A percentile compares a stretch with the other conserved stretches of the same genome.
Conservation (phyloP, 2,329 filamentous ascomycete species). For the Sporothrix luriei region DNA sequence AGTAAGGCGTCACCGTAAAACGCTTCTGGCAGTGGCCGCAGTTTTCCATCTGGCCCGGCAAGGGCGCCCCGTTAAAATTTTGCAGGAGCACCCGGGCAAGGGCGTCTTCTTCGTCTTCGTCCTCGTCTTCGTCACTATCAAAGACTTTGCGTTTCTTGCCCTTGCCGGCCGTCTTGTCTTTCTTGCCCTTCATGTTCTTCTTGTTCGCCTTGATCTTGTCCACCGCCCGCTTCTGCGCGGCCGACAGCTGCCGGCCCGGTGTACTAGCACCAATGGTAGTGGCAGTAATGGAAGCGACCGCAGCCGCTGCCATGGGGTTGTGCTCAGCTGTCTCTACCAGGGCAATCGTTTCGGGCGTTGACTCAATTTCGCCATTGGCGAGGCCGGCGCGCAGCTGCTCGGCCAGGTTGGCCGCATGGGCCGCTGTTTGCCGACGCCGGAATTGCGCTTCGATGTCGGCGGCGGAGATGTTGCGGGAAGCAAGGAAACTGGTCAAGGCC, state of each 20-base stretch:
- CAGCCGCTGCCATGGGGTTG: background rate
- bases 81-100: constrained; percentile 55
- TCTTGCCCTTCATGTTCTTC: constrained; percentile 53
- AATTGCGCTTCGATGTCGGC: constrained; percentile 57
- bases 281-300: constrained; percentile 46
- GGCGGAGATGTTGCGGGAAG: constrained; percentile 72
- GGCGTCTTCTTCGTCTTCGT: constrained; percentile 52
- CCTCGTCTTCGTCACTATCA: constrained; percentile 43
- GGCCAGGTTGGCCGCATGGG: constrained; percentile 38
- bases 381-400: constrained; percentile 37
- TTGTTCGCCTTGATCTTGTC: constrained; percentile 64
- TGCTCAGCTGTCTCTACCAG: constrained; percentile 1
- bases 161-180: constrained; percentile 45
- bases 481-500: constrained; percentile 58
- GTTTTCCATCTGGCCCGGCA: constrained; percentile 86
- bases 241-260: constrained; percentile 47
- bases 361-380: constrained; percentile 15
- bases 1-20: constrained; percentile 92
- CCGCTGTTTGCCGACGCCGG: constrained; percentile 51
- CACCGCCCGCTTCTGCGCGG: constrained; percentile 49
- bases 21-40: constrained; percentile 83
- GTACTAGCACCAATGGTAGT: constrained; percentile 39
- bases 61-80: constrained; percentile 47
- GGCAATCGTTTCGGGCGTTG: background rate
- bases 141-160: constrained; percentile 53